phyloP scores from a whole-genome alignment of 2,329 filamentous ascomycete genomes.

The Penicillium sp. region DNA sequence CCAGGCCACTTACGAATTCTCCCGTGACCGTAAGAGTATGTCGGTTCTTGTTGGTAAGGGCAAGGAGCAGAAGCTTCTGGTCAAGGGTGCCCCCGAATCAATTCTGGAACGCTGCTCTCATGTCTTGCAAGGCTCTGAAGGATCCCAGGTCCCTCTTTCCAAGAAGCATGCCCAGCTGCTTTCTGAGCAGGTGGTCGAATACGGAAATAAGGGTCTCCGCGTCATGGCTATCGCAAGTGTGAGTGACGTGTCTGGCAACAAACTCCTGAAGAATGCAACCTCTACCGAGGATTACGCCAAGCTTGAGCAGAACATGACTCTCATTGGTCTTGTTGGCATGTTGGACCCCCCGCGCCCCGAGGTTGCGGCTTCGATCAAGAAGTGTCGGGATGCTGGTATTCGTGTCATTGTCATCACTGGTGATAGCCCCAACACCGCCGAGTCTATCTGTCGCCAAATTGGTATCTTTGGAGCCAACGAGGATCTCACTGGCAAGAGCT shows the following conservation, averaged over 20 bases:
- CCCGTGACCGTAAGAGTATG: constrained; percentile 98
- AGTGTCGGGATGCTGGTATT: constrained; percentile 91
- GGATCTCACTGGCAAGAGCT: constrained; percentile 88
- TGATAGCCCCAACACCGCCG: constrained; percentile 95
- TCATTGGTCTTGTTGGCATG: constrained; percentile 94
- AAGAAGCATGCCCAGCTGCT: constrained; percentile 70
- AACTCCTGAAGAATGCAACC: constrained; percentile 72
- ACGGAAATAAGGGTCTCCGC: constrained; percentile 88
- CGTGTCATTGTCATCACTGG: constrained; percentile 97
- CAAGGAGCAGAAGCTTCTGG: constrained; percentile 74
- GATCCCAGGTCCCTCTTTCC: constrained; percentile 72
- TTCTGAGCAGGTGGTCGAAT: constrained; percentile 78
- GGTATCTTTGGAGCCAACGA: constrained; percentile 84
- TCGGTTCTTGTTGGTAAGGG: constrained; percentile 81
- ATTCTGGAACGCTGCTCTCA: constrained; percentile 90
- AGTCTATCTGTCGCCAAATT: constrained; percentile 96
- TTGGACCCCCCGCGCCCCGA: constrained; percentile 93
- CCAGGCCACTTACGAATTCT: constrained; percentile 93
- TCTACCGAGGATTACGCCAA: constrained; percentile 80
- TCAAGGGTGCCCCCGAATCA: constrained; percentile 95
- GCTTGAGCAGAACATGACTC: constrained; percentile 90
- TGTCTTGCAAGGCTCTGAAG: constrained; percentile 73
- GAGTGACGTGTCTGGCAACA: constrained; percentile 70
- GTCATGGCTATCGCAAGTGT: constrained; percentile 90
- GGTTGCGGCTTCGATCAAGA: constrained; percentile 78